Base-by-base conservation (phyloP, 352 stramenopile species). In the Phytopythium sindhum region DNA sequence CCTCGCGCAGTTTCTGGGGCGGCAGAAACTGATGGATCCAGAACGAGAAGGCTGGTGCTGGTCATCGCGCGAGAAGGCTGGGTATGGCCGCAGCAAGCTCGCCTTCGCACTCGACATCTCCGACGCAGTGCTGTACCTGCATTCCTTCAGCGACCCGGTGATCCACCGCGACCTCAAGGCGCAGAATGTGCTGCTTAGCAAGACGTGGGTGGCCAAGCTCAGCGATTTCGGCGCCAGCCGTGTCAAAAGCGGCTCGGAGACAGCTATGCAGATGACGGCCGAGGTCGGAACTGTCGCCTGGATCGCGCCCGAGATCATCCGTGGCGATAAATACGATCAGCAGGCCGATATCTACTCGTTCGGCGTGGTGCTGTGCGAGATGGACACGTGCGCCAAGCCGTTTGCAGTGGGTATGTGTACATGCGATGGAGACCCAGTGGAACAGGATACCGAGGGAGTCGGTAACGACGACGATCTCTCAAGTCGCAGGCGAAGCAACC, bases 91-190 rank as follows among this genome's bases (percentile, higher is more conserved):
- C 44, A 73, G 65, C 58, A 78, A 81, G 51, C 37, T 73, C 10
- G 67, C 63, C 4, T 67, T 81, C 28, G 70, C 73, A 7, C 59
- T 76, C 19, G 73, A 81, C 44, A 65, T 84, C 2, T 66, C 68
- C 0, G 68, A 81, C 44, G 76, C 67, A 0, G 56, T 84, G 37
- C 64, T 78, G 26, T 84, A 80, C 61, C 53, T 84, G 8, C 76
- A 84, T 58, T 76, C 68, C 23, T 72, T 80, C 42, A 67, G 66
- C 21, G 66, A 70, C 24, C 66, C 66, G 5, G 69, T 89, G 6
- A 79, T 87, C 51, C 80, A 89, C 33, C 80, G 77, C 53, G 80
- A 89, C 57, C 31, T 89, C 31, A 89, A 89, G 53, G 69, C 80
- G 8, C 68, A 81, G 60, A 89, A 87, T 52, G 75, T 89, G 52